A percentile compares a stretch with the other conserved stretches of the same genome.
Conservation (phyloP, 352 stramenopile species). For the Phytophthora melonis region DNA sequence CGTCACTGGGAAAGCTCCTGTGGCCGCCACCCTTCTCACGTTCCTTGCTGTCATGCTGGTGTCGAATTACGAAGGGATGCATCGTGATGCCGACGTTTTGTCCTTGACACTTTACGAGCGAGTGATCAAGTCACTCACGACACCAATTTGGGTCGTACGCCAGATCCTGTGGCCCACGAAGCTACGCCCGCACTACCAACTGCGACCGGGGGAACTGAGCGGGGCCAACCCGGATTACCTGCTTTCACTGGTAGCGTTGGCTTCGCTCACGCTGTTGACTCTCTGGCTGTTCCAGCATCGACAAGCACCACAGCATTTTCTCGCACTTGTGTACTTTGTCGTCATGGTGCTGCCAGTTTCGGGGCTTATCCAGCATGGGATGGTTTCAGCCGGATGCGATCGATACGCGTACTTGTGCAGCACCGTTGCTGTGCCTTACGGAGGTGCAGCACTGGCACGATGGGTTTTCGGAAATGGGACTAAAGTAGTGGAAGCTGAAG, state of each 20-base stretch:
- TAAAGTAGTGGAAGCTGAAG: constrained; percentile 5
- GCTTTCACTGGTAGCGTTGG: constrained; percentile 30
- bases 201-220: constrained; percentile 49
- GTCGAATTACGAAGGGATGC: constrained; percentile 55
- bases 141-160: constrained; percentile 46
- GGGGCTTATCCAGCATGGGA: constrained; percentile 78
- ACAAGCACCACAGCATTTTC: constrained; percentile 35
- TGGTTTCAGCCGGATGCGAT: constrained; percentile 59
- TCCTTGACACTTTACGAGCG: constrained; percentile 47
- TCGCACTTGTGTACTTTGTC: constrained; percentile 49
- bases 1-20: constrained; percentile 31
- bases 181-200: constrained; percentile 68
- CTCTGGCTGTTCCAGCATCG: constrained; percentile 29
- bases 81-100: constrained; percentile 52
- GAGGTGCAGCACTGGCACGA: constrained; percentile 27
- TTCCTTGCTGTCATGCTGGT: constrained; percentile 54
- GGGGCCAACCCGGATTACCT: constrained; percentile 45
- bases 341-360: constrained; percentile 65
- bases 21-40: constrained; percentile 24
- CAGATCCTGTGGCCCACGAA: constrained; percentile 55
- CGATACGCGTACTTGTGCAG: constrained; percentile 77
- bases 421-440: constrained; percentile 53
- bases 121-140: constrained; percentile 54
- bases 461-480: background rate
- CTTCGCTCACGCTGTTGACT: constrained; percentile 27